phyloP scores from a whole-genome alignment of 345 rosid species.

The Salix viminalis region DNA sequence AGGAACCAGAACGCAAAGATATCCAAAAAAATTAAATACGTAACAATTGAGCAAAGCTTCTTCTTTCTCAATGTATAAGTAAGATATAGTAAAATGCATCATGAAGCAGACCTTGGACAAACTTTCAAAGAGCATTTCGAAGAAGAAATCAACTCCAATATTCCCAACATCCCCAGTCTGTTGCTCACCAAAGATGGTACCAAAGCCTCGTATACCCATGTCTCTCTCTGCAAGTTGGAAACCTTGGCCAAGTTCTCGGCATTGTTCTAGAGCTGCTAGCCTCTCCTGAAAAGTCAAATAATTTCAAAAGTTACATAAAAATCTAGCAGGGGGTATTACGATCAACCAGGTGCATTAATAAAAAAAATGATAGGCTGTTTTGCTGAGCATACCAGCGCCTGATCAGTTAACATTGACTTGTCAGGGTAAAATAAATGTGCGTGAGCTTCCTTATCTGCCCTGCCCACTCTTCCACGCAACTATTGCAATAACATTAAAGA shows the following conservation, averaged over 20 bases:
- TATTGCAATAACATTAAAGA: conserved; percentile 27
- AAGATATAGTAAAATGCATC: conserved; percentile 5
- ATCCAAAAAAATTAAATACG: neutral
- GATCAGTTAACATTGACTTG: conserved; percentile 65
- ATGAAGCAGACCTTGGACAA: conserved; percentile 63
- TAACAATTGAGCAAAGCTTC: neutral
- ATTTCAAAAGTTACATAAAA: conserved; percentile 7
- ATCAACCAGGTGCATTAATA: conserved; percentile 2
- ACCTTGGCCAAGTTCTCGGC: conserved; percentile 94
- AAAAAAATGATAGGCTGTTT: conserved; percentile 2
- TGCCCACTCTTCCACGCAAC: conserved; percentile 99
- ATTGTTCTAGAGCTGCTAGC: conserved; percentile 85
- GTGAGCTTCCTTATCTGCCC: conserved; percentile 94
- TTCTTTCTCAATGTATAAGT: neutral
- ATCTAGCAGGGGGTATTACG: neutral
- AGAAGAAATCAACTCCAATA: conserved; percentile 90
- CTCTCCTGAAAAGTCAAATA: conserved; percentile 64
- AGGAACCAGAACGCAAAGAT: conserved; percentile 1
- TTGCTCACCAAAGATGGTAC: conserved; percentile 95
- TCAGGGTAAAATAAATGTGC: conserved; percentile 94
- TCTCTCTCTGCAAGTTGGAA: conserved; percentile 96
- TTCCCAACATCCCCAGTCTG: conserved; percentile 98
- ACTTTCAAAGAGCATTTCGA: conserved; percentile 97
- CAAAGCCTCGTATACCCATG: conserved; percentile 97
- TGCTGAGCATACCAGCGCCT: conserved; percentile 57